Base-by-base conservation (phyloP, 352 stramenopile species). In the Globisporangium yorkense region DNA sequence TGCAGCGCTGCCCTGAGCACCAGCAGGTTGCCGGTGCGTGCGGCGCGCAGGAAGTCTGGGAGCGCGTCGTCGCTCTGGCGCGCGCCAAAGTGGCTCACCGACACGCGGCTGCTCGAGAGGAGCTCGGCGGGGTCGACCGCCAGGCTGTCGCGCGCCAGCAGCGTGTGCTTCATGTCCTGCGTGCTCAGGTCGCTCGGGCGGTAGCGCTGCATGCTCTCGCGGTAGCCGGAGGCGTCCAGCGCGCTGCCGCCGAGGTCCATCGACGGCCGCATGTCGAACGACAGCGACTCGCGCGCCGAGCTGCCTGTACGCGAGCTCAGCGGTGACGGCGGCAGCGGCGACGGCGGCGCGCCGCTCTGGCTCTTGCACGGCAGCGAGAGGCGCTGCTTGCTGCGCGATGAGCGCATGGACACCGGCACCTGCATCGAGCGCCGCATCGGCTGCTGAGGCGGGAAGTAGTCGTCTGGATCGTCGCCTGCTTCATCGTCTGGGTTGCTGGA, bases 201-300 rank as follows among this genome's bases (percentile, higher is more conserved):
- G 57, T 88, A 88, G 37, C 75, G 73, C 67, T 87, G 77, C 74
- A 88, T 90, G 50, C 76, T 87, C 31, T 88, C 80, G 16, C 46
- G 55, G 43, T 51, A 33, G 3, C 53, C 43, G 0, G 53, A 35
- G 18, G 27, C 24, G 8, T 35, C 24, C 24, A 57, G n/a, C 35
- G 21, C n/a, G 12, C 8, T 40, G 15, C 1, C 20, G 24, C 40
- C 24, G 9, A 52, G 9, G 44, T 63, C 50, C 20, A 57, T 37
- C 1, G 57, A 66, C 40, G 62, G 48, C 12, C 61, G 56, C 31
- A 57, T 56, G 29, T 63, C 58, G 29, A 64, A 54, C 52, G 51
- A 48, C 10, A 64, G 46, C 5, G 52, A 64, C 58, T 54, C 51
- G 15, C 58, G 58, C 31, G 33, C 27, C 16, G 47, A 52, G 12